These are phyloP conservation scores for Cutaneotrichosporon dermatis DNA, from an alignment of 1,284 basidiomycete genomes.

Conservation along the genomic window DNA sequence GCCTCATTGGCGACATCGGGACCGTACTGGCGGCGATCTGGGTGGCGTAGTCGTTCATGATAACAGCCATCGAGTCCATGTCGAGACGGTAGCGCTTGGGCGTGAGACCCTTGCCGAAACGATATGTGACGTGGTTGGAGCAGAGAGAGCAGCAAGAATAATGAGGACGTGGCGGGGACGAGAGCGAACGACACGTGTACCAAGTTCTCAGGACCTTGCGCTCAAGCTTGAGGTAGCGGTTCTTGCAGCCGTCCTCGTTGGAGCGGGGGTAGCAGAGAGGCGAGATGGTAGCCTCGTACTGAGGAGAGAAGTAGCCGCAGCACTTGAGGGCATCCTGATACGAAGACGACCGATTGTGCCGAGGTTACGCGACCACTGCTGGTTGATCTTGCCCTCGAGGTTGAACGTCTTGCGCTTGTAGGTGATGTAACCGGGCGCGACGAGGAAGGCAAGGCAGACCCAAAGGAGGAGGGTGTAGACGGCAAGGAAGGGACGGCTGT, in stretches of 20 bases:
- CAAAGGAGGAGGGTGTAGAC: constrained; percentile 67
- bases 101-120: constrained; percentile 72
- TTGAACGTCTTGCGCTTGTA: constrained; percentile 65
- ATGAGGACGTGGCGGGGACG: constrained; percentile 64
- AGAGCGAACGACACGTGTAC: constrained; percentile 63
- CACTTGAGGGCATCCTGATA: constrained; percentile 63
- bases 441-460: constrained; percentile 60
- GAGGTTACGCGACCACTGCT: constrained; percentile 61
- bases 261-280: constrained; percentile 63
- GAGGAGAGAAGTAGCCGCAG: constrained; percentile 65
- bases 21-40: constrained; percentile 49
- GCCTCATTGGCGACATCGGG: constrained; percentile 44
- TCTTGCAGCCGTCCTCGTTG: constrained; percentile 65
- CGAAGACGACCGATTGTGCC: constrained; percentile 56
- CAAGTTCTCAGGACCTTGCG: constrained; percentile 55
- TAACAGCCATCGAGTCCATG: constrained; percentile 61
- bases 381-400: constrained; percentile 67
- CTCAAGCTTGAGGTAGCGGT: constrained; percentile 60
- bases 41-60: constrained; percentile 66
- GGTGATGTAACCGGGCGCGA: constrained; percentile 64
- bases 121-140: constrained; percentile 67
- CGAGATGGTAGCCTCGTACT: constrained; percentile 62
- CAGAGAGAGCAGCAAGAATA: constrained; percentile 63
- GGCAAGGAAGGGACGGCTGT: constrained; percentile 68
- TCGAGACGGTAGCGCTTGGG: constrained; percentile 66